Evolutionary conservation across 2,329 filamentous ascomycete species (phyloP), one percentile per base, ranked within the genome.

Genomic region (Colletotrichum eremochloae): DNA sequence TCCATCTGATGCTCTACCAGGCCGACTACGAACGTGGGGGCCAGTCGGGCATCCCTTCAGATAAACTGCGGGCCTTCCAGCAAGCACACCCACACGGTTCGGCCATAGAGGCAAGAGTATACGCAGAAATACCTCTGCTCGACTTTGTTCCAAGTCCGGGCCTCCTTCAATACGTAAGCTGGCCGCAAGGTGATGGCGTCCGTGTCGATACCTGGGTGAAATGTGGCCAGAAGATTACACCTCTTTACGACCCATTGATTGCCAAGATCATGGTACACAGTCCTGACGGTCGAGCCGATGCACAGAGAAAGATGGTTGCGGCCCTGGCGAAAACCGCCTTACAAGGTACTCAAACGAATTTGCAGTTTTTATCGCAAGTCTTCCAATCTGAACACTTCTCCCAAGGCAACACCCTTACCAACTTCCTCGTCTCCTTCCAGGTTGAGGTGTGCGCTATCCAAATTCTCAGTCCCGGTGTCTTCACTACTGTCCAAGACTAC

Each of bases 181-280:
- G 89, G 85, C 84, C 87, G n/a, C 76, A 84, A 15, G 77, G 84
- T 0, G 75, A 83, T 0, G 83, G 83, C 5, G 82, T 86, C 33
- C 84, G 91, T 5, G 85, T 93, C 36, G 91, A 93, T 75, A 92
- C 89, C 0, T 92, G 90, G 90, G 84, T 92, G 1, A 84, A 86
- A 66, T 86, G 85, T 1, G 90, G 90, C 7, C 85, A 86, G 2
- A 85, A 83, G 3, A 83, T 92, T 50, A 87, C 87, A 6, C 85
- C 89, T 1, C 84, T 88, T 70, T 91, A 91, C 65, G 88, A 88
- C 76, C 87, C 89, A 0, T 77, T 91, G 5, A 81, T 90, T 66
- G 88, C 86, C 5, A 90, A 90, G 78, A 81, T 89, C 15, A 90
- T 92, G 84, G 85, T 85, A 33, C 87, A 90, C 73, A 82, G 80